Base-by-base conservation (phyloP, 2,329 filamentous ascomycete genomes). In the Ceratocystis huliohia region DNA sequence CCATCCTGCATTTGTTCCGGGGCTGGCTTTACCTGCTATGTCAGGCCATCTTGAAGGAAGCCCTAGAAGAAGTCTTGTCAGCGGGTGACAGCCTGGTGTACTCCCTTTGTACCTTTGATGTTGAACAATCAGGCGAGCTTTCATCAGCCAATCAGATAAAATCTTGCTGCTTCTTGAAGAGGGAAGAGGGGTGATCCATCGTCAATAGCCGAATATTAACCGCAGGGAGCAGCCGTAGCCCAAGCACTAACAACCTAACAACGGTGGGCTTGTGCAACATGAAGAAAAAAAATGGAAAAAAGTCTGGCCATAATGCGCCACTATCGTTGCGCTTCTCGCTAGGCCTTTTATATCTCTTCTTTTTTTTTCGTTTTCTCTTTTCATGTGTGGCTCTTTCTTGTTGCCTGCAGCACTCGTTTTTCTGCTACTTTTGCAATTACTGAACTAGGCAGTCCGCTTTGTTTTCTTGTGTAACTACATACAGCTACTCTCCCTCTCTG, bases 301-400 rank as follows among this genome's bases (percentile, higher is more conserved):
- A 53, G 48, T 59, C 56, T 59, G 56, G 30, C n/a, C 56, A 59
- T 59, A 37, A 59, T 30, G 30, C 56, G 6, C 56, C 56, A 59
- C 56, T 59, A 20, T 25, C 37, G 37, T 15, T 13, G 3, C 37
- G 10, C 5, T 13, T 59, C n/a, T 15, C 64, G 45, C 20, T 28
- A 13, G 13, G 10, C 37, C 15, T 25, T 48, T 46, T n/a, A 46
- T 61, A 59, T 59, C 53, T 59, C 28, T n/a, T 45, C 30, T 30
- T 46, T 64, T 64, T 64, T 48, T 45, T 61, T 17, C 20, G 59
- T 56, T 59, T 53, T 37, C 28, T 65, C 30, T 57, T 45, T 65
- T 59, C 5, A 25, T 10, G 37, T 67, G 3, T 30, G 25, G 2
- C 53, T 59, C 22, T 25, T 28, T 53, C 22, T 53, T 25, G 22